Conservation (phyloP, 2,329 filamentous ascomycete species). For the Colletotrichum sp. region DNA sequence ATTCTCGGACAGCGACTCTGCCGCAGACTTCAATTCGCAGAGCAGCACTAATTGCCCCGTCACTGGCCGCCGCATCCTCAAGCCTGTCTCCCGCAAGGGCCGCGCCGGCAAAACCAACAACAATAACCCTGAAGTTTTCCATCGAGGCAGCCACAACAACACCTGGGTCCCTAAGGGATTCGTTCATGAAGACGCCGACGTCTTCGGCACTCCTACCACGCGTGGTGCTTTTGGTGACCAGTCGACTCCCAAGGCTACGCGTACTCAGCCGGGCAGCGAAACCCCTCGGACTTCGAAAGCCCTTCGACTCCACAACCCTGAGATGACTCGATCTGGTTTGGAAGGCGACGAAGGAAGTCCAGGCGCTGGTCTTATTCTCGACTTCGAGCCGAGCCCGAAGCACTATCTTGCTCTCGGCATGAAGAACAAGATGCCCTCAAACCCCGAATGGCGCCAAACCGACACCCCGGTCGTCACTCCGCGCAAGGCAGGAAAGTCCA, state of each 20-base stretch:
- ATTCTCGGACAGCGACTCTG: neutral
- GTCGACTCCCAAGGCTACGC: neutral
- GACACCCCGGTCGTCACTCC: neutral
- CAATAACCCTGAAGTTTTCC: neutral
- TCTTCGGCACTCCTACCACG: neutral
- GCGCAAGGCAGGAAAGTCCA: neutral
- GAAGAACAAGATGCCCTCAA: neutral
- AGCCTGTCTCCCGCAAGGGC: neutral
- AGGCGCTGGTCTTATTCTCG: neutral
- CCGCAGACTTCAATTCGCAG: neutral
- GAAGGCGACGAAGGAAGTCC: neutral
- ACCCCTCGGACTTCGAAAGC: neutral
- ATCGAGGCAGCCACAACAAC: neutral
- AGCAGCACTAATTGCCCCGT: neutral
- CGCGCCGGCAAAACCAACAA: neutral
- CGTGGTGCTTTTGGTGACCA: neutral
- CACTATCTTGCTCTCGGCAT: neutral
- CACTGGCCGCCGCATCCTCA: neutral
- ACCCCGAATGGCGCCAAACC: neutral
- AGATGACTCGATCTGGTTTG: neutral
- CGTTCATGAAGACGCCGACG: neutral
- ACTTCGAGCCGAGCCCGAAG: conserved; percentile 3
- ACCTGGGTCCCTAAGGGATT: neutral
- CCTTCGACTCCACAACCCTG: neutral
- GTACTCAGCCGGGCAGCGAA: neutral